phyloP scores from a whole-genome alignment of 805 yeast genomes.

The Pichia sporocuriosa region DNA sequence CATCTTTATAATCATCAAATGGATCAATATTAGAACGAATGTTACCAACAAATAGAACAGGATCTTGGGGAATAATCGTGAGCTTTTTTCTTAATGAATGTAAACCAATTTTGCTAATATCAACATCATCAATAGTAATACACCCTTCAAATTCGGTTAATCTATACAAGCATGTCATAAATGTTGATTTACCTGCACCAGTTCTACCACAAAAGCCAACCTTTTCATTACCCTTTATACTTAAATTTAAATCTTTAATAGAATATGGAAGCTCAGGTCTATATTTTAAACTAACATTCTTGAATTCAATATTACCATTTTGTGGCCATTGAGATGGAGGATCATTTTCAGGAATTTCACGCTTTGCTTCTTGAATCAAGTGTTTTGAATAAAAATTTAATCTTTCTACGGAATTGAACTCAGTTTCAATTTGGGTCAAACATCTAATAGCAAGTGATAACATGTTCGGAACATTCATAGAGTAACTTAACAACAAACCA shows the following conservation, averaged over 20 bases:
- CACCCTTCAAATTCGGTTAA: constrained; percentile 47
- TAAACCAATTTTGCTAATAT: constrained; percentile 46
- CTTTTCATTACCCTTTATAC: constrained; percentile 50
- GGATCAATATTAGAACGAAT: constrained; percentile 59
- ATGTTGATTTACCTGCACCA: constrained; percentile 74
- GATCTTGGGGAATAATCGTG: constrained; percentile 68
- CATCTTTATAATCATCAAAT: constrained; percentile 44
- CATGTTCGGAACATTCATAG: constrained; percentile 49
- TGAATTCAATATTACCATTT: constrained; percentile 39
- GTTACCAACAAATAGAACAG: constrained; percentile 55
- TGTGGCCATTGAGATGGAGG: constrained; percentile 47
- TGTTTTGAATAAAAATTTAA: constrained; percentile 54
- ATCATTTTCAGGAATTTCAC: constrained; percentile 35
- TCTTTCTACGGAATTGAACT: constrained; percentile 76
- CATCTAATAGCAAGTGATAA: constrained; percentile 48
- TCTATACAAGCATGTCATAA: constrained; percentile 56
- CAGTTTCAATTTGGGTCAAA: constrained; percentile 65
- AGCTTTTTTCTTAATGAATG: constrained; percentile 48
- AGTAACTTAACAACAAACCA: constrained; percentile 55
- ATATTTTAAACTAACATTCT: constrained; percentile 45
- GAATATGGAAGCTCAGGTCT: constrained; percentile 57
- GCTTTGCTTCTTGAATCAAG: constrained; percentile 62
- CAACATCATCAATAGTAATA: constrained; percentile 52
- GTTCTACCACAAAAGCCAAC: constrained; percentile 86
- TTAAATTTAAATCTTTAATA: constrained; percentile 38